Conservation (phyloP, 805 yeast genomes). For the Dipodascopsis uninucleata region DNA sequence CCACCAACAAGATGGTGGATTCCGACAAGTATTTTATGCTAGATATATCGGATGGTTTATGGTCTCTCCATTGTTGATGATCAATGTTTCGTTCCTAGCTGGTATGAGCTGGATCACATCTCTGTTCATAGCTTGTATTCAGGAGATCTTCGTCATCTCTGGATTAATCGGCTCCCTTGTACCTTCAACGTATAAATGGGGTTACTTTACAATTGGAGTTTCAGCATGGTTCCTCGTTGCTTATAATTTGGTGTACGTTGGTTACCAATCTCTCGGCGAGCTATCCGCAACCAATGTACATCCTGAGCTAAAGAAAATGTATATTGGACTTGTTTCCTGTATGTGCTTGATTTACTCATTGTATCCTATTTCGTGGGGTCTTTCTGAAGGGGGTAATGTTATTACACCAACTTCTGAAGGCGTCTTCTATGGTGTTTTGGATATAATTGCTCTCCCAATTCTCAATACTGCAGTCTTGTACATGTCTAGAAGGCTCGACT, state of each 20-base stretch:
- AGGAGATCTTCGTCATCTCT: constrained; percentile 50
- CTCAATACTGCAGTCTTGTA: constrained; percentile 28
- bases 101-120: constrained; percentile 38
- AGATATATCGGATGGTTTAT: constrained; percentile 57
- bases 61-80: constrained; percentile 47
- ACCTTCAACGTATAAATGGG: constrained; percentile 60
- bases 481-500: neutral
- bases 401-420: constrained; percentile 32
- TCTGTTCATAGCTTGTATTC: constrained; percentile 37
- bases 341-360: constrained; percentile 46
- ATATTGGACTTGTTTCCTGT: constrained; percentile 18
- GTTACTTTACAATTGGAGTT: constrained; percentile 57
- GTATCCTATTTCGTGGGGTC: constrained; percentile 52
- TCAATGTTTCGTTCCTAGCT: constrained; percentile 36
- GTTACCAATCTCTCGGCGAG: too few relatives aligned
- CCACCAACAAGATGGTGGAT: constrained; percentile 42
- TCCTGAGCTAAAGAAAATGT: constrained; percentile 24
- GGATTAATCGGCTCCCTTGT: constrained; percentile 57
- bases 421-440: constrained; percentile 39
- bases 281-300: constrained; percentile 31
- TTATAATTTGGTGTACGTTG: constrained; percentile 29
- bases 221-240: constrained; percentile 48
- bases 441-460: constrained; percentile 43
- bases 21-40: constrained; percentile 54
- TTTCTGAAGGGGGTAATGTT: constrained; percentile 60